Evolutionary conservation across 2,329 filamentous ascomycete genomes (phyloP), one percentile per base, ranked within the genome.

Genomic region (Aspergillus flavus): DNA sequence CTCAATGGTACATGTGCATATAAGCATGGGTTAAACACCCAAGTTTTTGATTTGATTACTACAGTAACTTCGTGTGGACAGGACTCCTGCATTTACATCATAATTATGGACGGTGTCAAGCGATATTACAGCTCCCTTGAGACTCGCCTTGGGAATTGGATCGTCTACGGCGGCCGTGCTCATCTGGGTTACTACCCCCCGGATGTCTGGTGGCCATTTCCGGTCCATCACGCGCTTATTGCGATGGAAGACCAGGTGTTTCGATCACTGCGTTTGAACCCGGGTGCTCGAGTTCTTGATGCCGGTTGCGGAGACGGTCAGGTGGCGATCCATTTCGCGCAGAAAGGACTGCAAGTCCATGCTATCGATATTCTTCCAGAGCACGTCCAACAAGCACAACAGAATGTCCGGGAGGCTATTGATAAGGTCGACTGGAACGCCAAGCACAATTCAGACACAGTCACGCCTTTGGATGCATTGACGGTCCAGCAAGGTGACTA

Each of bases 291-390:
- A 14, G 79, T 85, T 0, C 75, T 86, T 7, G 84, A 87, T 66
- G 84, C 84, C 1, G 83, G 84, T 16, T 84, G 81, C 64, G 84
- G 84, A 1, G 77, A 79, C 1, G 84, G 79, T n/a, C 76, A 82
- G 63, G 83, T 86, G 14, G 83, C 84, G 1, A 72, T 83, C 6
- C 75, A 77, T 68, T 76, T 86, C 76, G 84, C 82, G 6, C 60
- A 71, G 28, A 73, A 71, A 10, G 79, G 80, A 2, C 69, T 82
- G 45, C 72, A 73, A 7, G 73, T 86, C 4, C 73, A 78, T 7
- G 82, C 67, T 34, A 83, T 86, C 63, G 84, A 86, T 69, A 71
- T 86, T 23, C 74, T 82, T 1, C 77, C 81, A 30, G 76, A 79
- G 58, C 83, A 86, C 67, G 68, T 86, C 32, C 39, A 52, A 69